phyloP scores from a whole-genome alignment of 2,329 filamentous ascomycete genomes.

The Annulohypoxylon truncatum region DNA sequence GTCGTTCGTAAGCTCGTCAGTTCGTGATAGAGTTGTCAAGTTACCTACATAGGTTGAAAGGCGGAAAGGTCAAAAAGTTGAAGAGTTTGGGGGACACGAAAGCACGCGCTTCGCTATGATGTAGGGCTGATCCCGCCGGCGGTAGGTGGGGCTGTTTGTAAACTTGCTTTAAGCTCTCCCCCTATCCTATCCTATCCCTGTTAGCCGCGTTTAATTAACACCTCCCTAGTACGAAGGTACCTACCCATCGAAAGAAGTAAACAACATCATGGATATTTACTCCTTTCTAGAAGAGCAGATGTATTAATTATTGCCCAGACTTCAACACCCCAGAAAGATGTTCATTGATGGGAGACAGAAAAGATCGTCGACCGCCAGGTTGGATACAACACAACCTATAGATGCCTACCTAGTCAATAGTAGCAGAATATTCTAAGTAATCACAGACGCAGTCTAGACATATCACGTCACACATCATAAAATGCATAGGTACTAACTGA shows the following conservation, averaged over 20 bases:
- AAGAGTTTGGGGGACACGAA: conserved; percentile 17
- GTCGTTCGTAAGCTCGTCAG: background rate
- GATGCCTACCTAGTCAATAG: too few species aligned
- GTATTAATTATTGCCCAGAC: background rate
- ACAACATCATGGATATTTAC: background rate
- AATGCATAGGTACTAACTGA: too few species aligned
- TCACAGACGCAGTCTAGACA: background rate
- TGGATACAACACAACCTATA: background rate
- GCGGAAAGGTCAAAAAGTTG: background rate
- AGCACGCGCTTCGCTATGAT: conserved; percentile 27
- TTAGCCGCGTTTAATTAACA: background rate
- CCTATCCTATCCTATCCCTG: conserved; percentile 1
- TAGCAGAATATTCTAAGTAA: background rate
- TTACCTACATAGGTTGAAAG: background rate
- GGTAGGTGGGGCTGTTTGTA: conserved; percentile 37
- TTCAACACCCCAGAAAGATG: background rate
- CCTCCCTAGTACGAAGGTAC: background rate
- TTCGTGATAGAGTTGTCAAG: conserved; percentile 5
- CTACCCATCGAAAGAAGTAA: background rate
- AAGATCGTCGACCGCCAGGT: background rate
- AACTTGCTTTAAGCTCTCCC: background rate
- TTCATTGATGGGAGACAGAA: background rate
- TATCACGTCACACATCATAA: background rate
- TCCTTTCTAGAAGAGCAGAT: background rate
- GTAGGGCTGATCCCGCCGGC: conserved; percentile 36